Percentiles rank a stretch among this genome's conserved stretches.
These are phyloP conservation scores for Fusarium sp. DNA, from an alignment of 2,329 filamentous ascomycete species.

Conservation along the genomic window DNA sequence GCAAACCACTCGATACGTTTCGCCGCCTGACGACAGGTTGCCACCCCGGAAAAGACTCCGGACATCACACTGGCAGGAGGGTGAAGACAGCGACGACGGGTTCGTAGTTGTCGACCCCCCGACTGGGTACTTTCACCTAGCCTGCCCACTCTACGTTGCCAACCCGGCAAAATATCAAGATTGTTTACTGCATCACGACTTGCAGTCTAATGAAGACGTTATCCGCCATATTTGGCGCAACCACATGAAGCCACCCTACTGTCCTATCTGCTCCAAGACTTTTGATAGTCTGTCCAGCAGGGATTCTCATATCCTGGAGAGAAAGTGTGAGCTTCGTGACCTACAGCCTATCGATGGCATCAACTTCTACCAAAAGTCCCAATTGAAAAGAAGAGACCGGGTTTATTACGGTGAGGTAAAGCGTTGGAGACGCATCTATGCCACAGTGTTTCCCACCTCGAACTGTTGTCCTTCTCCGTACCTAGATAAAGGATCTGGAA, in stretches of 20 bases:
- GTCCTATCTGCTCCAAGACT: background rate
- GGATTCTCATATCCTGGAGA: background rate
- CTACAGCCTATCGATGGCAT: background rate
- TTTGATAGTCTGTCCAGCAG: background rate
- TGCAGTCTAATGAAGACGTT: background rate
- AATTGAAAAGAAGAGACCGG: background rate
- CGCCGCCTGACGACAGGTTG: conserved; percentile 4
- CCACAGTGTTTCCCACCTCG: background rate
- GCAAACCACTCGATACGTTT: background rate
- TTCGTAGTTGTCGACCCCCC: background rate
- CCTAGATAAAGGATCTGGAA: background rate
- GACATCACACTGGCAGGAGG: background rate
- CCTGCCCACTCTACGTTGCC: background rate
- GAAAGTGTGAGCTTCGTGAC: background rate
- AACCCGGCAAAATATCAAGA: background rate
- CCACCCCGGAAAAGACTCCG: conserved; percentile 1
- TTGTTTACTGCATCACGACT: background rate
- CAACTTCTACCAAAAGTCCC: background rate
- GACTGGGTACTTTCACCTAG: background rate
- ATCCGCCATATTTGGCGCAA: background rate
- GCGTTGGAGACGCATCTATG: background rate
- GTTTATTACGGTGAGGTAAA: background rate
- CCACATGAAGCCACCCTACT: background rate
- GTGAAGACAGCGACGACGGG: background rate
- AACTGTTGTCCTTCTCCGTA: background rate